A percentile compares a stretch with the other conserved stretches of the same genome.
These are phyloP conservation scores for Aspergillus viridinutans DNA, from an alignment of 2,329 filamentous ascomycete species.

Conservation along the genomic window DNA sequence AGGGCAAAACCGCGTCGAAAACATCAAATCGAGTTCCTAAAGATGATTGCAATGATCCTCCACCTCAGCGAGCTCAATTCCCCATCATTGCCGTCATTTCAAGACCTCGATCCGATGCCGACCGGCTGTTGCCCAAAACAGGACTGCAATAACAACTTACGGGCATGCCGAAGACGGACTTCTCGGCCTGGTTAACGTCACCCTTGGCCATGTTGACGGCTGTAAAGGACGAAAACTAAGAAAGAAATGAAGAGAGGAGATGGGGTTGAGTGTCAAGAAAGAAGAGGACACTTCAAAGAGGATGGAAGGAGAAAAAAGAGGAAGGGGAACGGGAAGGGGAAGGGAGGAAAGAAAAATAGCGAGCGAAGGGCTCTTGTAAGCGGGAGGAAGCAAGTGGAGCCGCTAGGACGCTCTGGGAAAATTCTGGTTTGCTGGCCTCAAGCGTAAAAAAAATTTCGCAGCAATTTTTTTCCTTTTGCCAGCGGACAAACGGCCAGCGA, in stretches of 20 bases:
- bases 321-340: conserved; percentile 41
- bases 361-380: conserved; percentile 33
- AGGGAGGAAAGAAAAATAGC: conserved; percentile 34
- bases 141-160: conserved; percentile 32
- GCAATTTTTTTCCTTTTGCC: background rate
- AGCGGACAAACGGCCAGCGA: conserved; percentile 3
- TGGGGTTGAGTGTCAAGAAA: conserved; percentile 30
- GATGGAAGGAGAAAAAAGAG: conserved; percentile 41
- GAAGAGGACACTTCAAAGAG: conserved; percentile 28
- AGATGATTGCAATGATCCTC: background rate
- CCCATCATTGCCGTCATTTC: background rate
- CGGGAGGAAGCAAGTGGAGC: conserved; percentile 33
- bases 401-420: conserved; percentile 20
- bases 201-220: conserved; percentile 45
- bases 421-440: conserved; percentile 7
- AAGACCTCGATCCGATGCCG: conserved; percentile 7
- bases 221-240: conserved; percentile 39
- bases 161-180: conserved; percentile 53
- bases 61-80: background rate
- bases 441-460: conserved; percentile 2
- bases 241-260: conserved; percentile 37
- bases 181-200: conserved; percentile 48
- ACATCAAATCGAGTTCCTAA: background rate
- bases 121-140: conserved; percentile 11
- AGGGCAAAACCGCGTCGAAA: background rate